Conservation (phyloP, 2,329 filamentous ascomycete genomes). For the Pestalotiopsis fici region DNA sequence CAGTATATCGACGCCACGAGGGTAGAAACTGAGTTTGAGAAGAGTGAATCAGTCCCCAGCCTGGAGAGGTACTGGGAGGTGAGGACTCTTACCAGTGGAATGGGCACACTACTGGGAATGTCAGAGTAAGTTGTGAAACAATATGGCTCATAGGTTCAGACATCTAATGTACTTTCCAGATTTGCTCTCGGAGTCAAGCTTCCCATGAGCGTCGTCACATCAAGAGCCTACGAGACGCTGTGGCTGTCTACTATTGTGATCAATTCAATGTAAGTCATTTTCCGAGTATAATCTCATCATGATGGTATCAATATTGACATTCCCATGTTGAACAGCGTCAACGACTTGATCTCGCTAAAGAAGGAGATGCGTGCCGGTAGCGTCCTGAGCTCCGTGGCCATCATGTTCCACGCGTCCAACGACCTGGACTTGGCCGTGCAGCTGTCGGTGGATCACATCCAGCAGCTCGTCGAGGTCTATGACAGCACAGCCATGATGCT, state of each 20-base stretch:
- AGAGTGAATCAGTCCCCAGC: constrained; percentile 18
- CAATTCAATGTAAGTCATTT: constrained; percentile 24
- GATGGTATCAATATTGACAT: background rate
- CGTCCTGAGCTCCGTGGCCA: constrained; percentile 26
- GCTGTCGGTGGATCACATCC: constrained; percentile 22
- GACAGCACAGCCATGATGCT: constrained; percentile 19
- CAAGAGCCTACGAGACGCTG: constrained; percentile 21
- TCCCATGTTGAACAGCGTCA: constrained; percentile 19
- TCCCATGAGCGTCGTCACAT: constrained; percentile 17
- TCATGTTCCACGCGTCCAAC: constrained; percentile 23
- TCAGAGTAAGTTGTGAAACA: constrained; percentile 20
- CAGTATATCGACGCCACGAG: constrained; percentile 25
- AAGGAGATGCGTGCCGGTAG: constrained; percentile 25
- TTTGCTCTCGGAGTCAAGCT: constrained; percentile 22
- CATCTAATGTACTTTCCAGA: constrained; percentile 10
- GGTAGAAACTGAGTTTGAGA: constrained; percentile 23
- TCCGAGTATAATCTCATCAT: background rate
- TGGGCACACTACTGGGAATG: constrained; percentile 23
- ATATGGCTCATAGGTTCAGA: background rate
- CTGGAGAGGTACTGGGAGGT: constrained; percentile 27
- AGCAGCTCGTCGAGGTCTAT: constrained; percentile 21
- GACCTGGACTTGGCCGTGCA: constrained; percentile 25
- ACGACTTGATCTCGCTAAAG: constrained; percentile 27
- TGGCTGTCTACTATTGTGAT: constrained; percentile 25
- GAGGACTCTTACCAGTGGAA: constrained; percentile 27